Base-by-base conservation (phyloP, 2,329 filamentous ascomycete genomes). In the Hymenoscyphus scutula region DNA sequence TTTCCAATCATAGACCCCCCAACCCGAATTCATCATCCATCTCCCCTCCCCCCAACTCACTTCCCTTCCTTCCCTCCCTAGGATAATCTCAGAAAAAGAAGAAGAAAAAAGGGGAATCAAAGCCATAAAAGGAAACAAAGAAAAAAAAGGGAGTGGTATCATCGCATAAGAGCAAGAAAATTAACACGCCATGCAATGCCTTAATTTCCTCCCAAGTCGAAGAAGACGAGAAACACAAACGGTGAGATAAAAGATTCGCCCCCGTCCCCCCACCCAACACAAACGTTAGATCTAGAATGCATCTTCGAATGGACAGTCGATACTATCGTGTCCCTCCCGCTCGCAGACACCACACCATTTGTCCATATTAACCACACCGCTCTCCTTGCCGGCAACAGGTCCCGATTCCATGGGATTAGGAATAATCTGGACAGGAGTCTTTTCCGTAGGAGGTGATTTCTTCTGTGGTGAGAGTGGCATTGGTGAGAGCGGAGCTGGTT, bases 301-400 rank as follows among this genome's bases (percentile, higher is more conserved):
- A 76, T 96, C 92, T 77, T 97, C 93, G 76, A 96, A 90, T 13
- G 93, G 92, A 77, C 93, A 97, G 76, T 96, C 92, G 65, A 96
- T 93, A 73, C 94, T 97, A 76, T 97, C 91, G 75, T 99, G 95
- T 15, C 95, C 95, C 72, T 99, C 95, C 65, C 91, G 87, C 80
- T 99, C 95, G 75, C 95, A 99, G 53, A 98, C 81, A 17, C 95
- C 95, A 77, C 95, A 99, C 95, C 95, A 99, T 78, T 97, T 97
- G 65, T 89, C 85, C 60, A 88, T 85, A 71, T 98, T 92, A 67
- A 94, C 82, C 55, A 91, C 79, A 1, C 90, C 89, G 61, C 87
- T 92, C 68, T 89, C 86, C 78, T 92, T 94, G 59, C 91, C 91
- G 4, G 90, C 89, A 27, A 91, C 83, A 1, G 90, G 88, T 1